Evolutionary conservation across 768 basidiomycete genomes (phyloP).

Genomic region (Pleurotus pulmonarius): DNA sequence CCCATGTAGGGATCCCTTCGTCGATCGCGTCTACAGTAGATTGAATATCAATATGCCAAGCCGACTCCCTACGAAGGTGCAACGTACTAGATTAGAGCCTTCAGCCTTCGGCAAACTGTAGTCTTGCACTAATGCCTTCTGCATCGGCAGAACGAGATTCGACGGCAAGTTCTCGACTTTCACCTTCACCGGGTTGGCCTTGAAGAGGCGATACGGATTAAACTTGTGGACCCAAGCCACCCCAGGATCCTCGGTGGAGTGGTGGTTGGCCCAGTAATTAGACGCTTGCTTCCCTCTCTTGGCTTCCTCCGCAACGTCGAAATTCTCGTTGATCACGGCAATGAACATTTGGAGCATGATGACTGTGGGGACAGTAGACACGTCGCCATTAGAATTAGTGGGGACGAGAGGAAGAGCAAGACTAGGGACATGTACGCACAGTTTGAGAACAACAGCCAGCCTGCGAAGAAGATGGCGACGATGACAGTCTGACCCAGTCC

Average conservation of each 20-base stretch:
- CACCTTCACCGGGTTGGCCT: conserved; percentile 66
- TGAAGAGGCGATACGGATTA: conserved; percentile 88
- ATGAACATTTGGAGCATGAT: conserved; percentile 95
- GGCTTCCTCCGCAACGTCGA: conserved; percentile 85
- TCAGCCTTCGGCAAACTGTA: conserved; percentile 36
- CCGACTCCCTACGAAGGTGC: too few species aligned
- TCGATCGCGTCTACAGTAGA: background rate
- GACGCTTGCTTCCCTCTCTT: conserved; percentile 81
- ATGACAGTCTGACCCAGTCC: conserved; percentile 66
- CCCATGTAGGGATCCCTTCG: background rate
- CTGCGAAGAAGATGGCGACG: conserved; percentile 66
- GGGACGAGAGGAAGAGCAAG: conserved; percentile 1
- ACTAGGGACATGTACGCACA: conserved; percentile 47
- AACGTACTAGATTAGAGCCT: conserved; percentile 25
- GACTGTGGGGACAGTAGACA: conserved; percentile 41
- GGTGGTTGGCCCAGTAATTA: conserved; percentile 53
- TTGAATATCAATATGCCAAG: too few species aligned
- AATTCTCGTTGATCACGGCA: conserved; percentile 96
- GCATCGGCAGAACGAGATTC: conserved; percentile 74
- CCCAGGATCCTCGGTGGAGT: conserved; percentile 45
- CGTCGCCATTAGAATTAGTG: background rate
- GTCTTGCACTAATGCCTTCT: conserved; percentile 68
- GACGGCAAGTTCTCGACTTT: conserved; percentile 70
- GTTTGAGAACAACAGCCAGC: conserved; percentile 90
- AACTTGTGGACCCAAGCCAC: conserved; percentile 65